phyloP scores from a whole-genome alignment of 805 yeast species.

The Saccharomycopsis sp. region DNA sequence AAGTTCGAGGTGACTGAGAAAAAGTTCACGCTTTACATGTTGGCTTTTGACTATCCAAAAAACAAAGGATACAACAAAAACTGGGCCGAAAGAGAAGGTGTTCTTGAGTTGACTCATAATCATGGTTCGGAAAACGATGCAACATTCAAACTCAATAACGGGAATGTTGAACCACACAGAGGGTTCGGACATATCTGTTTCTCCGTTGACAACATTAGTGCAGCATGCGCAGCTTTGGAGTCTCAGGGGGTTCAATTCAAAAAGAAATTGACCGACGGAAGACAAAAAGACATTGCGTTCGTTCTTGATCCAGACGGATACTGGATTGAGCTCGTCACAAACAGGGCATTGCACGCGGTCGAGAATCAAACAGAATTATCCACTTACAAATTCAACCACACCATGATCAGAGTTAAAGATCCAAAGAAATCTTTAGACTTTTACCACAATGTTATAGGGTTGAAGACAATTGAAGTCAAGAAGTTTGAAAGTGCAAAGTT shows the following conservation, averaged over 20 bases:
- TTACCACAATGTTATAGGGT: slow-evolving; percentile 73
- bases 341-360: slow-evolving; percentile 36
- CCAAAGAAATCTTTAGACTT: slow-evolving; percentile 68
- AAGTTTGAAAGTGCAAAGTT: slow-evolving; percentile 68
- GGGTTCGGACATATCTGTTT: slow-evolving; percentile 95
- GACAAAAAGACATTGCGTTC: slow-evolving; percentile 90
- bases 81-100: slow-evolving; percentile 51
- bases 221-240: slow-evolving; percentile 50
- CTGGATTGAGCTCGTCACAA: slow-evolving; percentile 87
- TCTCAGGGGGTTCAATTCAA: slow-evolving; percentile 64
- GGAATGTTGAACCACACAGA: slow-evolving; percentile 75
- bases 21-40: slow-evolving; percentile 61
- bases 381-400: slow-evolving; percentile 65
- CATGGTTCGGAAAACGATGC: slow-evolving; percentile 62
- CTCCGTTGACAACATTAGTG: slow-evolving; percentile 72
- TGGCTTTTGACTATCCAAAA: slow-evolving; percentile 44
- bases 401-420: slow-evolving; percentile 91
- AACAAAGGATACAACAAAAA: slow-evolving; percentile 24
- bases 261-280: slow-evolving; percentile 81
- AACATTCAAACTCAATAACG: slow-evolving; percentile 58
- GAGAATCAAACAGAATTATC: slow-evolving; percentile 34
- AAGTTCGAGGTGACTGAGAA: slow-evolving; percentile 45
- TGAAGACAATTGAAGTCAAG: slow-evolving; percentile 56
- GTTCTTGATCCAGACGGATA: slow-evolving; percentile 94
- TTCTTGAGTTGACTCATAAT: slow-evolving; percentile 77